Evolutionary conservation across 208 protist genomes (phyloP).

Genomic region (Acanthamoeba castellanii): DNA sequence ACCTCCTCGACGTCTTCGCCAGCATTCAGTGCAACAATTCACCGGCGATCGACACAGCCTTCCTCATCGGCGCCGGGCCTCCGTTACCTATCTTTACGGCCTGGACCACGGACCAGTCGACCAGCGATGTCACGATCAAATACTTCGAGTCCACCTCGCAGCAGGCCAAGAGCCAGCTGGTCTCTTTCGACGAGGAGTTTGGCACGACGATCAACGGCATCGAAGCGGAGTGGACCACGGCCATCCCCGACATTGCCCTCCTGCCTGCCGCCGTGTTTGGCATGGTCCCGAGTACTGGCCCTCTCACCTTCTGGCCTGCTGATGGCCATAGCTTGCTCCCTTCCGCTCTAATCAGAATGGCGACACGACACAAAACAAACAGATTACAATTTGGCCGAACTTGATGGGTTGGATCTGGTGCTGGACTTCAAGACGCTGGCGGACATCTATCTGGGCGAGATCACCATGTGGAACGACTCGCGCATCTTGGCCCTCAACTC

Average conservation of each 20-base stretch:
- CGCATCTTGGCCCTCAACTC: slow-evolving; percentile 12
- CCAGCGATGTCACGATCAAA: neutral
- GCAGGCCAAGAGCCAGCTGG: neutral
- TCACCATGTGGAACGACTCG: slow-evolving; percentile 54
- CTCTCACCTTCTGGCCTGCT: too few relatives aligned
- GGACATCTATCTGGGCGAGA: neutral
- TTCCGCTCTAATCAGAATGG: too few relatives aligned
- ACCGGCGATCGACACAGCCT: neutral
- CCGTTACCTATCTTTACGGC: neutral
- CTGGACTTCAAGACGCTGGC: too few relatives aligned
- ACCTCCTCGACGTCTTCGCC: neutral
- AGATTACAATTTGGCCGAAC: too few relatives aligned
- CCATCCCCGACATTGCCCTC: neutral
- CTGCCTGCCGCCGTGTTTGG: neutral
- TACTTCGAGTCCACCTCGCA: neutral
- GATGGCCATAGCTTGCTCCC: too few relatives aligned
- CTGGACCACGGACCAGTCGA: neutral
- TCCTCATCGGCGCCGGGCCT: neutral
- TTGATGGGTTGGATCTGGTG: too few relatives aligned
- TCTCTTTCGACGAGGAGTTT: neutral
- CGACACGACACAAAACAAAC: too few relatives aligned
- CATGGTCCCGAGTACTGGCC: neutral
- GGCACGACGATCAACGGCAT: neutral
- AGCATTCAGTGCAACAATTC: neutral
- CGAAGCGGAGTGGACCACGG: neutral